Base-by-base conservation (phyloP, 169 alveolate genomes). In the Eimeria sp. region DNA sequence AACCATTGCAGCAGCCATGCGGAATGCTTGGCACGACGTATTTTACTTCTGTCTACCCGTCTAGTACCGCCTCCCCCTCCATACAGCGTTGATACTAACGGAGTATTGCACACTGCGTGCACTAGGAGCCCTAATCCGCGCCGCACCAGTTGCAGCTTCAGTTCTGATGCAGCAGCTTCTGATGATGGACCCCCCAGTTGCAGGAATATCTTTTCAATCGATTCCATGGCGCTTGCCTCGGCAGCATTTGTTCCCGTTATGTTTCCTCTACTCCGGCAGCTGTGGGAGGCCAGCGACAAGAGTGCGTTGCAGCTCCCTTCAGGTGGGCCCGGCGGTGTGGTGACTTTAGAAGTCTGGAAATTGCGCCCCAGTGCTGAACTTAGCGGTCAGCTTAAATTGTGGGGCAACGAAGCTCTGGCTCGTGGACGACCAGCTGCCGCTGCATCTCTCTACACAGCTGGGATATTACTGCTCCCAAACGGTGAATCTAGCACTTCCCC, bases 321-420 rank as follows among this genome's bases (percentile, higher is more conserved):
- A 16, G 30, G 18, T 40, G 58, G 58, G 40, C 76, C 57, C 40
- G 1, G 40, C 57, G n/a, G 34, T 57, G 30, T 9, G 54, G 63
- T 54, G 54, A 1, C 30, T 57, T 22, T 83, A 40, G 91, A 83
- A 20, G 76, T 34, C 34, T 83, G 91, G 91, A 51, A 83, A 51
- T 76, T 83, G 91, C 76, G 57, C 4, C 91, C 91, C 30, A 58
- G 40, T 58, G 34, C 72, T 51, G 76, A 83, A 57, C 43, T 51
- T 34, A 83, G 91, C 91, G 22, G n/a, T 18, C 72, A 58, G 43
- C 54, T 83, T 34, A 83, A 57, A 22, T 67, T 57, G 34, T 83
- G 91, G 91, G 91, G 91, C 57, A 83, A 83, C 40, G 49, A 47
- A 43, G 91, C 91, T 61, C 20, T 83, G 54, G 57, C 75, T n/a